Percentiles rank a stretch among this genome's conserved stretches.
Conservation (phyloP, 768 basidiomycete species). For the Psilocybe azurescens region DNA sequence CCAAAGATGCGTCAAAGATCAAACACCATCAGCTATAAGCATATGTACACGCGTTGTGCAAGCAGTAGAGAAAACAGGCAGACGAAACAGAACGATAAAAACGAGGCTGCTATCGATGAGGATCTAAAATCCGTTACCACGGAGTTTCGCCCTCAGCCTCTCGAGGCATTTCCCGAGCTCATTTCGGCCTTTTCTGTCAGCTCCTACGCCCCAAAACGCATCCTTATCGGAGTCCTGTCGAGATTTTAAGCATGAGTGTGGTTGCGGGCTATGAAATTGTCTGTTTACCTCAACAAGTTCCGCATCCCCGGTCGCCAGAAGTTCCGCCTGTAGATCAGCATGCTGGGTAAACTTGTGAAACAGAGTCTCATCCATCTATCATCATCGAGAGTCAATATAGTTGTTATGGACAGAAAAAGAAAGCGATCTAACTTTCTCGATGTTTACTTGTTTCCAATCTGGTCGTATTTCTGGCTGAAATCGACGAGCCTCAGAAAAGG, state of each 20-base stretch:
- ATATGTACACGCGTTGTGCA: constrained; percentile 32
- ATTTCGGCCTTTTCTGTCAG: constrained; percentile 69
- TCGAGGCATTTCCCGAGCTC: constrained; percentile 76
- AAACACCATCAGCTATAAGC: constrained; percentile 23
- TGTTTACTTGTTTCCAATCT: constrained; percentile 74
- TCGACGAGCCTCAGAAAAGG: constrained; percentile 71
- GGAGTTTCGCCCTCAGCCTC: constrained; percentile 62
- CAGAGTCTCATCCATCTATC: constrained; percentile 69
- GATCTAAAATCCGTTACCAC: constrained; percentile 31
- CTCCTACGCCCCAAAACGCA: constrained; percentile 79
- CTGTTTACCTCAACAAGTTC: constrained; percentile 68
- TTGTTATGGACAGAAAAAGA: not conserved
- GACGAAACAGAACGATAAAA: constrained; percentile 23
- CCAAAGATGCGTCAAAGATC: constrained; percentile 15
- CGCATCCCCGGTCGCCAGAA: constrained; percentile 68
- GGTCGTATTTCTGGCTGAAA: constrained; percentile 63
- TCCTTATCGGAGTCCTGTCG: constrained; percentile 74
- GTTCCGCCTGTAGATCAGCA: constrained; percentile 56
- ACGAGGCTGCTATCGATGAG: constrained; percentile 35
- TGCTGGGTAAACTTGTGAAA: constrained; percentile 79
- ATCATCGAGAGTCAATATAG: not conserved
- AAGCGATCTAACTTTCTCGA: constrained; percentile 53
- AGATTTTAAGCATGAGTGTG: constrained; percentile 10
- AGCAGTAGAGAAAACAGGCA: constrained; percentile 21
- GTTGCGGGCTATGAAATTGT: not conserved